A percentile compares a stretch with the other conserved stretches of the same genome.
These are phyloP conservation scores for Penicillium fimorum DNA, from an alignment of 495 filamentous ascomycete genomes.

Conservation along the genomic window DNA sequence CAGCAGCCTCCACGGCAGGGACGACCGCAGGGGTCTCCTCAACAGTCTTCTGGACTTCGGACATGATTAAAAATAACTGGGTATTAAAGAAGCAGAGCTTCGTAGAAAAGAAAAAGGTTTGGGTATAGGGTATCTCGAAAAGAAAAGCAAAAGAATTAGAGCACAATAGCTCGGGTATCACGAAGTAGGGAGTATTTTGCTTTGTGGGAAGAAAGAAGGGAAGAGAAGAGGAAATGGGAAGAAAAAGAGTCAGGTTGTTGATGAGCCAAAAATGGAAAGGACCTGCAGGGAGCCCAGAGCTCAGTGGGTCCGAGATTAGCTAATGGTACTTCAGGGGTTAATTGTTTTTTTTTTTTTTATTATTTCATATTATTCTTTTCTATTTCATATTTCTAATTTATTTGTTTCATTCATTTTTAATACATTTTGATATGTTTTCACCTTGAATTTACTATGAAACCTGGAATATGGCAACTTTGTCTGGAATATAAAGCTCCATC, in stretches of 20 bases:
- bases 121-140: conserved; percentile 47
- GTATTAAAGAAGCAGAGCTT: conserved; percentile 38
- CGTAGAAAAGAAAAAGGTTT: conserved; percentile 25
- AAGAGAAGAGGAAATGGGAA: conserved; percentile 27
- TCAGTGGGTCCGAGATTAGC: conserved; percentile 17
- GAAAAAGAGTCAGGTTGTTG: conserved; percentile 34
- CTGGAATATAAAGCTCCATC: too few species aligned
- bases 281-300: conserved; percentile 45
- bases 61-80: conserved; percentile 47
- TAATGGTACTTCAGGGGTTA: conserved; percentile 16
- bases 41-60: conserved; percentile 50
- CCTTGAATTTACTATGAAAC: background rate
- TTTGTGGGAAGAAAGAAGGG: conserved; percentile 25
- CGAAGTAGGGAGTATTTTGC: conserved; percentile 31
- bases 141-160: conserved; percentile 42
- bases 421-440: too few species aligned
- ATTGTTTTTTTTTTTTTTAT: conserved; percentile 1
- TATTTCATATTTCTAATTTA: background rate
- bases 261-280: conserved; percentile 35
- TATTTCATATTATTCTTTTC: conserved; percentile 5
- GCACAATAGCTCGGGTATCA: conserved; percentile 50
- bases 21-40: conserved; percentile 47
- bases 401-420: background rate
- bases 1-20: conserved; percentile 37
- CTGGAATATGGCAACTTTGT: background rate